Evolutionary conservation across 208 protist genomes (phyloP), one percentile per base, ranked within the genome.

Genomic region (Leishmania mexicana): DNA sequence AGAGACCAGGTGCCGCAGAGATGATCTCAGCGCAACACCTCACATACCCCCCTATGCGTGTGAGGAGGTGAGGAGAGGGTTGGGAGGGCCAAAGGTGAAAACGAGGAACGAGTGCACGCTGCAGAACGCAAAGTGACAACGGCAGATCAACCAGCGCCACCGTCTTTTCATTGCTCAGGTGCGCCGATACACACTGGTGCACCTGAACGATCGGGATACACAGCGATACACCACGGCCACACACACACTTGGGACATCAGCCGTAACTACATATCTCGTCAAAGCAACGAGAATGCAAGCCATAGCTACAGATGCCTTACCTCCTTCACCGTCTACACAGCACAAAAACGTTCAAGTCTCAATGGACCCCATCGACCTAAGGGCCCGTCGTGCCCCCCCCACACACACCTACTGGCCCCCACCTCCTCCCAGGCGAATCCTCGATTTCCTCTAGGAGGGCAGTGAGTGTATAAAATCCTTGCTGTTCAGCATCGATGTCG

Each of bases 401-500:
- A 35, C 31, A 35, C 10, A 19, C 21, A 65, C 74, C 42, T 51
- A 71, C n/a, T 19, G 7, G 2, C 42, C 28, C 19, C 47, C 31
- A 38, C 17, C 40, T 40, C 49, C 42, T 31, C 21, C 51, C 31
- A 79, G 10, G 42, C 28, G 28, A 58, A 40, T 35, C 24, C 45
- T 8, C 17, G 3, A 42, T 54, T 57, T 35, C n/a, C 19, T 17
- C 31, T 76, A 84, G 7, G 74, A 81, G 31, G 87, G 85, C 62
- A 95, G 77, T 17, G 90, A 95, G 73, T 78, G 57, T 38, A 97
- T 89, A 64, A 97, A 97, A 31, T 91, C 88, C 60, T 94, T 94
- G 49, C 92, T 94, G 77, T 92, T 95, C 78, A 97, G 77, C 88
- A 96, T 93, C 31, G 90, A 85, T 4, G 94, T 97, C 65, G 92